Base-by-base conservation (phyloP, 129 eudicot genomes). In the Helianthus tuberosus region DNA sequence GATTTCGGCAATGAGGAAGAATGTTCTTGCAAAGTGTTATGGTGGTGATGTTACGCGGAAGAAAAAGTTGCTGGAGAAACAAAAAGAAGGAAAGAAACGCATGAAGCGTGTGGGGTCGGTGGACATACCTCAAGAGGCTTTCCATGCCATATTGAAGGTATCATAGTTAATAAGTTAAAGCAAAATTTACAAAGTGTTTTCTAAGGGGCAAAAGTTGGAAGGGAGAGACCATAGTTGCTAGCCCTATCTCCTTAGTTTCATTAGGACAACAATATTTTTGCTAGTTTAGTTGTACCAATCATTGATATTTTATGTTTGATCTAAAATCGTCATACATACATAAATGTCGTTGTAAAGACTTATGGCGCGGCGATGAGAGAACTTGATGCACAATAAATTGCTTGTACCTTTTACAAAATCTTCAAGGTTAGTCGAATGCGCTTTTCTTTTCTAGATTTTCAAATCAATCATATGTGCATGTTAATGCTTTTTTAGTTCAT, bases 61-160 rank as follows among this genome's bases (percentile, higher is more conserved):
- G 91, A 88, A 80, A 77, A 94, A 94, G 73, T 74, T 94, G 76
- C 75, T 94, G 88, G 99, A 94, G 59, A 94, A 90, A 85, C 99
- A 94, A 54, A 94, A 94, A 71, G 97, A 94, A 85, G 97, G 99
- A 77, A 94, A 94, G 81, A 94, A 94, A 83, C 87, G 97, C 49
- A 94, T 94, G 99, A 94, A 94, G 75, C 94, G 99, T 50, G 93
- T 94, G 12, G 97, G 99, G 27, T 90, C 94, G n/a, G 99, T 94
- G 10, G 99, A 94, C 79, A 85, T 91, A 66, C 99, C 97, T 7
- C 99, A 94, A 74, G 99, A 94, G 80, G 99, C 99, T 52, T 94
- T 94, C 71, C 89, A 76, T 69, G 93, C 93, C 71, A 85, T 94
- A 41, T 78, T 94, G 75, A 91, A 86, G 84, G 91, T 85, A 65